Percentiles rank a stretch among this genome's conserved stretches.
These are phyloP conservation scores for Durotheca rogersii DNA, from an alignment of 495 filamentous ascomycete species.

Conservation along the genomic window DNA sequence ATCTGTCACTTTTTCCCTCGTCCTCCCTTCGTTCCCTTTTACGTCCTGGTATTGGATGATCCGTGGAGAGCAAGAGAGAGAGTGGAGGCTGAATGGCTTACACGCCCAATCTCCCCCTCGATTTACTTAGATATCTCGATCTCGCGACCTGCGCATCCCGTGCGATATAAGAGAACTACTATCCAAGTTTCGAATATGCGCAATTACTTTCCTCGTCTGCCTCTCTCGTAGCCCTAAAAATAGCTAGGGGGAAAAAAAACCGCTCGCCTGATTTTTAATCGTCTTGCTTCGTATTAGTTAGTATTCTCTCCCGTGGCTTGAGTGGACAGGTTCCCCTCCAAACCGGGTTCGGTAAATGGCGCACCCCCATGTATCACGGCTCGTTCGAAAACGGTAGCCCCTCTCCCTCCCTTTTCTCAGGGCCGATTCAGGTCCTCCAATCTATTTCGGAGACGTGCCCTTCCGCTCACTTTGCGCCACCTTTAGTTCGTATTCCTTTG, in stretches of 20 bases:
- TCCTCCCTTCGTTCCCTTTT: not conserved
- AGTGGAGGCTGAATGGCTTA: too few species aligned
- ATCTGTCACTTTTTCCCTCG: conserved; percentile 1
- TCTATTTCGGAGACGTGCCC: conserved; percentile 3
- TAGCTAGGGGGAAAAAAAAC: too few species aligned
- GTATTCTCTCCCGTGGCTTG: conserved; percentile 1
- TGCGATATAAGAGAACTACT: conserved; percentile 10
- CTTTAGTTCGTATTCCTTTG: conserved; percentile 12
- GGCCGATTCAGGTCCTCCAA: not conserved
- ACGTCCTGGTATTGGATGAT: conserved; percentile 4
- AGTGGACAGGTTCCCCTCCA: not conserved
- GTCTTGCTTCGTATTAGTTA: conserved; percentile 7
- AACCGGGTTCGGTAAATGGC: conserved; percentile 7
- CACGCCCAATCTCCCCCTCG: too few species aligned
- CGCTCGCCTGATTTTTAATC: conserved; percentile 16
- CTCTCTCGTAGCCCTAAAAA: conserved; percentile 14
- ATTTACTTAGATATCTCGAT: not conserved
- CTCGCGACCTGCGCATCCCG: conserved; percentile 11
- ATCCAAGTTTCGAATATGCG: too few species aligned
- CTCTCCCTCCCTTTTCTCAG: not conserved
- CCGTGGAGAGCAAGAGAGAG: not conserved
- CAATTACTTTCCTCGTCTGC: conserved; percentile 4
- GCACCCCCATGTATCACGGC: conserved; percentile 13
- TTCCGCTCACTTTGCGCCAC: conserved; percentile 17
- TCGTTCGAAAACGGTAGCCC: not conserved